These are phyloP conservation scores for Phytophthora vignae DNA, from an alignment of 352 stramenopile species.

Conservation along the genomic window DNA sequence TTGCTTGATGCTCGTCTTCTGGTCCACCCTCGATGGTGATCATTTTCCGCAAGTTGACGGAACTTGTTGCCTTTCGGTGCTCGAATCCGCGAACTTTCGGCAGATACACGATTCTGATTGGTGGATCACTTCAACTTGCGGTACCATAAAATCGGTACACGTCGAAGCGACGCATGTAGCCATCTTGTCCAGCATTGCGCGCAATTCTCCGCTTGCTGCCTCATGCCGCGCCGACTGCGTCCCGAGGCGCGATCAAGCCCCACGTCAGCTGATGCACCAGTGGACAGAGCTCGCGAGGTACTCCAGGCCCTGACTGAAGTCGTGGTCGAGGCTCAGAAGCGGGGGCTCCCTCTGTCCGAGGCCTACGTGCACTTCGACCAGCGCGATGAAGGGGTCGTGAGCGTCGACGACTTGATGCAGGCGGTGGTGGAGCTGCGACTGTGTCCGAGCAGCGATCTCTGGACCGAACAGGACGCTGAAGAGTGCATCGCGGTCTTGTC, in stretches of 20 bases:
- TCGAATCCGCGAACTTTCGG: conserved; percentile 27
- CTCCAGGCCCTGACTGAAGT: conserved; percentile 57
- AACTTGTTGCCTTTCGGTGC: conserved; percentile 35
- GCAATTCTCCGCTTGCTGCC: neutral
- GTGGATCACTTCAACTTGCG: conserved; percentile 29
- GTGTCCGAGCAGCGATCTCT: conserved; percentile 33
- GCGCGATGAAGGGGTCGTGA: conserved; percentile 49
- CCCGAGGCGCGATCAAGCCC: neutral
- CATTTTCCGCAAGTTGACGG: conserved; percentile 18
- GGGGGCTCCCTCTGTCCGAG: conserved; percentile 56
- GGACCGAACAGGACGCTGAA: conserved; percentile 55
- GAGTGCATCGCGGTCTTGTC: conserved; percentile 54
- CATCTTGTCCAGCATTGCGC: conserved; percentile 24
- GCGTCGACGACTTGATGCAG: conserved; percentile 59
- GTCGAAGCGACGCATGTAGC: conserved; percentile 33
- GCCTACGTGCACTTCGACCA: conserved; percentile 74
- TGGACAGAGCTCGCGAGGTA: conserved; percentile 25
- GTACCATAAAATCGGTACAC: conserved; percentile 23
- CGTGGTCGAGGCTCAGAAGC: conserved; percentile 52
- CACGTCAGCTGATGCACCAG: neutral
- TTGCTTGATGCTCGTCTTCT: neutral
- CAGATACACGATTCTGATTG: conserved; percentile 32
- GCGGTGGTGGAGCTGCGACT: conserved; percentile 54
- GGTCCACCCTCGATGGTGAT: conserved; percentile 8
- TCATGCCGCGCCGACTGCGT: conserved; percentile 20